phyloP scores from a whole-genome alignment of 208 protist genomes.

The Leishmania tropica region DNA sequence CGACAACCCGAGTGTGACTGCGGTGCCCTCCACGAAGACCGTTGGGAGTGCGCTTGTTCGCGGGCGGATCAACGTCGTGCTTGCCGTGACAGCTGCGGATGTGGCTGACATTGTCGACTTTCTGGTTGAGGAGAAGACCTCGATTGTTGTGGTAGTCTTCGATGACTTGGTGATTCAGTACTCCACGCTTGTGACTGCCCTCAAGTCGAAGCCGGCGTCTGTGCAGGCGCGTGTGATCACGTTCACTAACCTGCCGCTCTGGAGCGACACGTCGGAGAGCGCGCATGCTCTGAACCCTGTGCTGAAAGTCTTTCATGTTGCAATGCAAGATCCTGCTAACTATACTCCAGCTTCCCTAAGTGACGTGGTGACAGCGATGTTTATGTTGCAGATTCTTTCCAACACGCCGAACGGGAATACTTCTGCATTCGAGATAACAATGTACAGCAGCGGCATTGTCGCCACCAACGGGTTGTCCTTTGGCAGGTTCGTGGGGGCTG shows the following conservation, averaged over 20 bases:
- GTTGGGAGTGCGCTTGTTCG: too few relatives aligned
- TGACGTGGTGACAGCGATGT: not conserved
- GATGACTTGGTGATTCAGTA: constrained; percentile 44
- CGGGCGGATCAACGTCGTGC: too few relatives aligned
- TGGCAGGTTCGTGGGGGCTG: too few relatives aligned
- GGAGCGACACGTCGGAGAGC: constrained; percentile 29
- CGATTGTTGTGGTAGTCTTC: constrained; percentile 41
- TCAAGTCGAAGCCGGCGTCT: constrained; percentile 7
- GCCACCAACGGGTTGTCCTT: not conserved
- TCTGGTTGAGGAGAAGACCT: too few relatives aligned
- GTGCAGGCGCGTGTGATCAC: constrained; percentile 32
- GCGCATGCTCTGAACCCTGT: not conserved
- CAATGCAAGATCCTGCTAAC: not conserved
- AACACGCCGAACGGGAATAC: not conserved
- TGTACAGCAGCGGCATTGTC: not conserved
- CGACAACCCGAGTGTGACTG: too few relatives aligned
- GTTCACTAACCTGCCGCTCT: constrained; percentile 58
- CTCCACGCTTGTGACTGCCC: constrained; percentile 17
- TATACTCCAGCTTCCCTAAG: not conserved
- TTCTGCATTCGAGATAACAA: too few relatives aligned
- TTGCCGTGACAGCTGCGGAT: too few relatives aligned
- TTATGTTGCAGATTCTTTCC: constrained; percentile 6
- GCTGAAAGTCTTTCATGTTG: not conserved
- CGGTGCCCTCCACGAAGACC: too few relatives aligned
- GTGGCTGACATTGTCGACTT: too few relatives aligned